A percentile compares a stretch with the other conserved stretches of the same genome.
phyloP scores from a whole-genome alignment of 306 rosid genomes.

The Oemleria cerasiformis region DNA sequence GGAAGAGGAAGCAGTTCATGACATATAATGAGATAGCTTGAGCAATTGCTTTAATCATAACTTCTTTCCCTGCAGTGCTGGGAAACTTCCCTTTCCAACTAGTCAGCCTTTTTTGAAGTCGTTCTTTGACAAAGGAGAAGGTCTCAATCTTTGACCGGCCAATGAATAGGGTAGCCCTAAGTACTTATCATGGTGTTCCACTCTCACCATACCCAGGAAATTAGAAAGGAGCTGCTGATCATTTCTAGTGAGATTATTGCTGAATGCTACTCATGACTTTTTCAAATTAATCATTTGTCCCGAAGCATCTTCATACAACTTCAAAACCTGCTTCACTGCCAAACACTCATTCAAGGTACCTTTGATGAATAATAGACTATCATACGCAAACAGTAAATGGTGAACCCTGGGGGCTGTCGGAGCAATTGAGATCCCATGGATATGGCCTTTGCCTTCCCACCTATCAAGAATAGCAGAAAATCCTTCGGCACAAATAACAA shows the following conservation, averaged over 20 bases:
- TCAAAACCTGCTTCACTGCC: no score
- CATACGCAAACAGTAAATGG: neutral
- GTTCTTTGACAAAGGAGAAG: no score
- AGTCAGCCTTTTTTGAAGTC: no score
- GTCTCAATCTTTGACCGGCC: neutral
- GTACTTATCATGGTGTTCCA: neutral
- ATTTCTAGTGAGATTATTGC: neutral
- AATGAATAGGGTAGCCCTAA: neutral
- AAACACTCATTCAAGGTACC: neutral
- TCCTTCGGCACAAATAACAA: neutral
- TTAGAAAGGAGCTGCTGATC: no score
- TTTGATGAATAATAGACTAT: no score
- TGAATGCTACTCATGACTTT: neutral
- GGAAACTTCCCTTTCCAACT: no score
- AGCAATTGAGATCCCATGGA: neutral
- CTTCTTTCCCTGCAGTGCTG: no score
- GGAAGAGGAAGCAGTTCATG: no score
- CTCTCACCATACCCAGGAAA: neutral
- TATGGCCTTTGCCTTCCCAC: neutral
- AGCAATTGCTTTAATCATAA: no score
- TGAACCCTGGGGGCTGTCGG: neutral
- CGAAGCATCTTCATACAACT: neutral
- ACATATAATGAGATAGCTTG: no score
- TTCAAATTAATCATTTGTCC: rapidly evolving
- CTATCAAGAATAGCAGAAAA: neutral